These are phyloP conservation scores for Leptographium radiaticola DNA, from an alignment of 2,329 filamentous ascomycete species.

Conservation along the genomic window DNA sequence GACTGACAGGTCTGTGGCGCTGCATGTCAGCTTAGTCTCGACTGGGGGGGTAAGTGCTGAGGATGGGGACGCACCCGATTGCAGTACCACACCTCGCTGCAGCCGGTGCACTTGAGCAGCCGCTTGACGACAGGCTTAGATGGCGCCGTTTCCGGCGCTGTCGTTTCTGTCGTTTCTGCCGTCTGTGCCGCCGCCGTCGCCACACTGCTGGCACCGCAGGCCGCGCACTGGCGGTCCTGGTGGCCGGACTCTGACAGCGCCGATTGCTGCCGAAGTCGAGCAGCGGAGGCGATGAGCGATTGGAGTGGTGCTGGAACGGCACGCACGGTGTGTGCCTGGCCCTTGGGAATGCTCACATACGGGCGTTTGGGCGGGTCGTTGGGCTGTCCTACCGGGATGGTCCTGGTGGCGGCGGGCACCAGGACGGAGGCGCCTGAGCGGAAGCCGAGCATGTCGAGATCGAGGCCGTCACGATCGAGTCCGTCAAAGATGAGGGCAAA, in stretches of 20 bases:
- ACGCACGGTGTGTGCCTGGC: constrained; percentile 19
- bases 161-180: too few relatives aligned
- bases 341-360: constrained; percentile 23
- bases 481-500: constrained; percentile 35
- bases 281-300: constrained; percentile 16
- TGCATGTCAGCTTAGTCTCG: constrained; percentile 8
- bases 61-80: constrained; percentile 24
- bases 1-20: constrained; percentile 24
- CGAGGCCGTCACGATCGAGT: constrained; percentile 19
- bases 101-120: constrained; percentile 29
- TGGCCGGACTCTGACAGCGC: too few relatives aligned
- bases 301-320: constrained; percentile 20
- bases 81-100: constrained; percentile 30
- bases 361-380: constrained; percentile 23
- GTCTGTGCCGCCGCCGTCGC: background rate
- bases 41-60: background rate
- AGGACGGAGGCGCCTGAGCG: constrained; percentile 26
- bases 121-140: background rate
- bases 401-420: constrained; percentile 21
- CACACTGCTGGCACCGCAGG: background rate
- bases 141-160: background rate
- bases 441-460: constrained; percentile 19
- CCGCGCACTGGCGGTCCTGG: background rate
- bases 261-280: constrained; percentile 8
- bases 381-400: constrained; percentile 13